These are phyloP conservation scores for Allium sativum DNA, from an alignment of 106 monocot genomes.

Conservation along the genomic window DNA sequence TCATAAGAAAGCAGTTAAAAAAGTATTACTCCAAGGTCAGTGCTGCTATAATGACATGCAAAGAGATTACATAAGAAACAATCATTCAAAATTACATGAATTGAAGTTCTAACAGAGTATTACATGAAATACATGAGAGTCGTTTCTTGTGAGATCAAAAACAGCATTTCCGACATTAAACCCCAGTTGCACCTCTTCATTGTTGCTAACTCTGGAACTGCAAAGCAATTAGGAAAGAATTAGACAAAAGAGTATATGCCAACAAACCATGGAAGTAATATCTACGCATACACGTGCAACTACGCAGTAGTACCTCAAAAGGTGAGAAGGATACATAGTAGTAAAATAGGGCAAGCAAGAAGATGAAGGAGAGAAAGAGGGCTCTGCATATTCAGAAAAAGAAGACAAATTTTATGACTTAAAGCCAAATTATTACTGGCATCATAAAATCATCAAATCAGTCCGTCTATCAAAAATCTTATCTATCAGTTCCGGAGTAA, in stretches of 20 bases:
- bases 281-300: not conserved
- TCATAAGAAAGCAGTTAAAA: not conserved
- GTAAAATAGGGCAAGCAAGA: constrained; percentile 3
- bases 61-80: constrained; percentile 16
- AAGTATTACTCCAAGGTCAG: constrained; percentile 26
- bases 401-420: not conserved
- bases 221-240: constrained; percentile 14
- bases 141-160: constrained; percentile 44
- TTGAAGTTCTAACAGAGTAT: not conserved
- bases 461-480: constrained; percentile 4
- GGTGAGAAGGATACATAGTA: constrained; percentile 47
- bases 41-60: constrained; percentile 24
- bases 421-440: not conserved
- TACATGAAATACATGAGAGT: not conserved
- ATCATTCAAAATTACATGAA: constrained; percentile 24
- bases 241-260: not conserved
- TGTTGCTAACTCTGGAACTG: constrained; percentile 14
- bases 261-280: not conserved
- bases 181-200: constrained; percentile 19
- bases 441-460: not conserved
- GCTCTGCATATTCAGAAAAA: not conserved
- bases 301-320: constrained; percentile 21
- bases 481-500: not conserved
- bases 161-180: constrained; percentile 53
- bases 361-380: not conserved